Evolutionary conservation across 2,329 filamentous ascomycete species (phyloP), one percentile per base, ranked within the genome.

Genomic region (Conoideocrella luteorostrata): DNA sequence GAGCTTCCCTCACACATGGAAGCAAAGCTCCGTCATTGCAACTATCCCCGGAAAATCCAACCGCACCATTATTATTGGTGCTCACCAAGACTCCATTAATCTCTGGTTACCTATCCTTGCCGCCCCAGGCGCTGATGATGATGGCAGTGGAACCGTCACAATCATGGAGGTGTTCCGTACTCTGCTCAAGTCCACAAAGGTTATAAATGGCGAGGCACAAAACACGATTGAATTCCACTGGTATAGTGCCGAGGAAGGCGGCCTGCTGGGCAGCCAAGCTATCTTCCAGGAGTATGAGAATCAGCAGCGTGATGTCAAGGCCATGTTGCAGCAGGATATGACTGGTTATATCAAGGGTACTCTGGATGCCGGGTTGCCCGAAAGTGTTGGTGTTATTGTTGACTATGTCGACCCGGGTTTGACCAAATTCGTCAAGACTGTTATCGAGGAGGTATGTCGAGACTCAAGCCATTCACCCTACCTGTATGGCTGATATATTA

Each of bases 241-340:
- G 88, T 95, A 95, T 69, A 87, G 83, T 35, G 89, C 88, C 10
- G 89, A 95, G 63, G 89, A 95, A 64, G 88, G 84, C 40, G 89
- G 90, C 26, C 72, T 95, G 36, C 76, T 95, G 4, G 89, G 89
- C 47, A 91, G 85, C 56, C 89, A 95, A 63, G 90, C 86, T 43
- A 86, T 97, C 62, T 97, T 96, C 71, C 75, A 78, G 40, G 69
- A 78, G 7, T 97, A 97, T 59, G 82, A 86, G 65, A 80, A 82
- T 61, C 66, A 77, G 18, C 75, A 77, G 24, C 78, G 83, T 21
- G 81, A 91, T 52, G 76, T 97, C 63, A 94, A 91, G 69, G 91
- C 91, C 26, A 97, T 97, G 93, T 78, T 97, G 43, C 91, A 97
- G 70, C 91, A 97, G 67, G 91, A 97, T 65, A 97, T 97, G 91